These are phyloP conservation scores for Saturnispora sanitii DNA, from an alignment of 805 yeast genomes.

Conservation along the genomic window DNA sequence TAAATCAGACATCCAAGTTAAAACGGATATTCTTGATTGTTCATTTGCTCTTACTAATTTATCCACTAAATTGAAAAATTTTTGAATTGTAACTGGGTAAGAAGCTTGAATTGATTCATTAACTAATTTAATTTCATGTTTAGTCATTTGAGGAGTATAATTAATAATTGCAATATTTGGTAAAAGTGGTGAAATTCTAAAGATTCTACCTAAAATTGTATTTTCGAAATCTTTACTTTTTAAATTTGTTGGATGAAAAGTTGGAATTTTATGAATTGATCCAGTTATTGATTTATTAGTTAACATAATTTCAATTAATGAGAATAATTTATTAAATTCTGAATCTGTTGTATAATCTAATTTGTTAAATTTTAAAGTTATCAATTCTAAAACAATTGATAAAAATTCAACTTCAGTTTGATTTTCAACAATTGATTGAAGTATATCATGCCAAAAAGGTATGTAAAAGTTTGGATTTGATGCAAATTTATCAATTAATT, in stretches of 20 bases:
- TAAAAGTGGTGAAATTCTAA: conserved; percentile 65
- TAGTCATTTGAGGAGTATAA: conserved; percentile 31
- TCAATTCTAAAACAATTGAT: conserved; percentile 38
- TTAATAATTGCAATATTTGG: conserved; percentile 38
- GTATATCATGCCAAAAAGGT: conserved; percentile 43
- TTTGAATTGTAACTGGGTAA: conserved; percentile 45
- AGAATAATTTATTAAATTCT: conserved; percentile 42
- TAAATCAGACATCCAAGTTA: conserved; percentile 61
- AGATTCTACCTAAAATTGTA: conserved; percentile 69
- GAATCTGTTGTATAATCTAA: conserved; percentile 39
- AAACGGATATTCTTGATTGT: conserved; percentile 49
- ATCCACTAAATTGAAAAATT: conserved; percentile 62
- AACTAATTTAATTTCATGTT: conserved; percentile 37
- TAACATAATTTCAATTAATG: conserved; percentile 48
- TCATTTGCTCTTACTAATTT: conserved; percentile 66
- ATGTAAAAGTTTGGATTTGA: conserved; percentile 25
- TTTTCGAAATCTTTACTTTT: conserved; percentile 48
- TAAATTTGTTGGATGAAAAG: conserved; percentile 39
- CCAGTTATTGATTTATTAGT: conserved; percentile 54
- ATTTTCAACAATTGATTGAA: conserved; percentile 53
- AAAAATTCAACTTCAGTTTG: conserved; percentile 54
- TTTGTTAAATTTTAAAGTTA: conserved; percentile 30
- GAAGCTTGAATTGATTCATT: conserved; percentile 57
- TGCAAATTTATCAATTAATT: conserved; percentile 21
- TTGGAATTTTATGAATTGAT: conserved; percentile 45